Conservation (phyloP, 139 green algal species). For the Zygnema circumcarinatum region DNA sequence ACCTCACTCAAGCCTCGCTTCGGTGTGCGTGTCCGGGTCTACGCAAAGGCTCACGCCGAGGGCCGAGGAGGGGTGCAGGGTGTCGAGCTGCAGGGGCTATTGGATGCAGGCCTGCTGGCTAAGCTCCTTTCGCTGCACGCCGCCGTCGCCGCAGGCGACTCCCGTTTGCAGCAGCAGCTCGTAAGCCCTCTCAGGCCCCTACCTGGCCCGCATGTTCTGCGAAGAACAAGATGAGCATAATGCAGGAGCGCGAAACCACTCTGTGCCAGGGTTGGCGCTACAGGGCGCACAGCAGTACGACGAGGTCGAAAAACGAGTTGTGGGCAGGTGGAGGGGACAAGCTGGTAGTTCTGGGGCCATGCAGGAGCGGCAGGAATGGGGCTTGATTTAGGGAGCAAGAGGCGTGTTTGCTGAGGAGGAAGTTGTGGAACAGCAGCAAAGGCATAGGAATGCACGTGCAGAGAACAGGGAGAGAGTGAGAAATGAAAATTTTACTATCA, state of each 20-base stretch:
- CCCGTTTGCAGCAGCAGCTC: not conserved
- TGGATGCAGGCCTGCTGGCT: slow-evolving; percentile 45
- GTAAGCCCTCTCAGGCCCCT: not conserved
- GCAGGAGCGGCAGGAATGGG: too few relatives aligned
- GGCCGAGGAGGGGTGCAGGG: not conserved
- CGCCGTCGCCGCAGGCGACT: too few relatives aligned
- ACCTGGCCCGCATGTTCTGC: not conserved
- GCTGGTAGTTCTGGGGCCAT: too few relatives aligned
- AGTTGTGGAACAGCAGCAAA: too few relatives aligned
- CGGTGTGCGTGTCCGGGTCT: too few relatives aligned
- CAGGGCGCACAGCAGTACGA: not conserved
- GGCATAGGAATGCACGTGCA: too few relatives aligned
- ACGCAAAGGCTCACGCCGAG: not conserved
- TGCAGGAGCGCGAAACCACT: slow-evolving; percentile 17
- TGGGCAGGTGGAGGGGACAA: too few relatives aligned
- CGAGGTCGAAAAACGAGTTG: too few relatives aligned
- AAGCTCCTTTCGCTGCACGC: slow-evolving; percentile 35
- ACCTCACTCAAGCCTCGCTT: not conserved
- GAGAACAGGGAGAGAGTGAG: too few relatives aligned
- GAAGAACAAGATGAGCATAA: slow-evolving; percentile 24
- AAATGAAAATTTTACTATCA: too few relatives aligned
- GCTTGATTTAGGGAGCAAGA: too few relatives aligned
- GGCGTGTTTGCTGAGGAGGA: too few relatives aligned
- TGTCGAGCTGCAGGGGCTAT: slow-evolving; percentile 29
- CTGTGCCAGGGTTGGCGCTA: not conserved